These are phyloP conservation scores for Chlorella sp. DNA, from an alignment of 139 green algal genomes.

Conservation along the genomic window DNA sequence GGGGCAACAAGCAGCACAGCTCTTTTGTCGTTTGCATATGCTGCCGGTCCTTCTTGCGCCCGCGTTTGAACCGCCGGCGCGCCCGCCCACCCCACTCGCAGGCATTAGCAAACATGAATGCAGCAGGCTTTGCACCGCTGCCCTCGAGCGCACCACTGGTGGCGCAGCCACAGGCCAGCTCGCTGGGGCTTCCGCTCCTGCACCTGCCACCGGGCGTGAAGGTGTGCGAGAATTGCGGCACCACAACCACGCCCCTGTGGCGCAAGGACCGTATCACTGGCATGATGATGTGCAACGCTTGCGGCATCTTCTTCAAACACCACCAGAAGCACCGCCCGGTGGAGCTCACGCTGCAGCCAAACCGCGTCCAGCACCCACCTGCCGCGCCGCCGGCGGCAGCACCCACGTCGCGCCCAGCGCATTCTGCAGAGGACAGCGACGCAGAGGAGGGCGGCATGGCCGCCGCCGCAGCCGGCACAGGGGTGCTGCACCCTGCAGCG, in stretches of 20 bases:
- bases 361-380: not conserved
- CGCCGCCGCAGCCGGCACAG: not conserved
- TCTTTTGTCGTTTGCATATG: too few species aligned
- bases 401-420: not conserved
- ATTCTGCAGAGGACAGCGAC: not conserved
- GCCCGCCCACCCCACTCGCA: not conserved
- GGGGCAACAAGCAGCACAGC: too few species aligned
- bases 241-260: constrained; percentile 76
- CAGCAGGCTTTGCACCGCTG: not conserved
- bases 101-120: not conserved
- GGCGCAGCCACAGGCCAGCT: not conserved
- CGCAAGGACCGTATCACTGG: constrained; percentile 62
- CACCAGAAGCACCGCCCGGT: constrained; percentile 66
- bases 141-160: not conserved
- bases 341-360: constrained; percentile 22
- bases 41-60: too few species aligned
- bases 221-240: constrained; percentile 76
- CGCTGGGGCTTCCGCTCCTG: not conserved
- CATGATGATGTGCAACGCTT: constrained; percentile 77
- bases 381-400: not conserved
- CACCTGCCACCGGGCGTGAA: constrained; percentile 24
- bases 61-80: not conserved
- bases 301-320: constrained; percentile 64
- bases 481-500: not conserved
- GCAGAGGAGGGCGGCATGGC: not conserved